phyloP scores from a whole-genome alignment of 2,329 filamentous ascomycete species.

The Phyllosticta citriasiana region DNA sequence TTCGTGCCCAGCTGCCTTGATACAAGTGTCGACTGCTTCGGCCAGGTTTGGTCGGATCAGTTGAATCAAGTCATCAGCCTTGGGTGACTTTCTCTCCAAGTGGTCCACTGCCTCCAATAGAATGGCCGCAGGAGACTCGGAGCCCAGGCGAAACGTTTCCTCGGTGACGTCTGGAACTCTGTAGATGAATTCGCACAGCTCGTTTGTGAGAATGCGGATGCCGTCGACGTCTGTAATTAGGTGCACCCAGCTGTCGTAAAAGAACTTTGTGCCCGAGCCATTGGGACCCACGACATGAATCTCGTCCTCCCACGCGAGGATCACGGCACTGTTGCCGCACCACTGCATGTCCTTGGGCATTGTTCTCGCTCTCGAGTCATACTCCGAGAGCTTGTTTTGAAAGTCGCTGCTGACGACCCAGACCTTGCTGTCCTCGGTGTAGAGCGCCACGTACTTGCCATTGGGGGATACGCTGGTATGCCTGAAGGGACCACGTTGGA shows the following conservation, averaged over 20 bases:
- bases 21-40: conserved; percentile 87
- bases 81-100: conserved; percentile 85
- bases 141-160: conserved; percentile 80
- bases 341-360: conserved; percentile 82
- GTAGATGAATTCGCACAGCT: conserved; percentile 95
- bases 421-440: conserved; percentile 69
- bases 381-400: conserved; percentile 82
- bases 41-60: conserved; percentile 79
- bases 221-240: conserved; percentile 81
- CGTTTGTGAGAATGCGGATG: conserved; percentile 80
- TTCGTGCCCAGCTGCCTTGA: conserved; percentile 87
- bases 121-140: conserved; percentile 83
- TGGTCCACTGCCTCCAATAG: conserved; percentile 86
- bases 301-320: conserved; percentile 96
- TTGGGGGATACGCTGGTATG: conserved; percentile 88
- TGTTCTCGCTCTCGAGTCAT: conserved; percentile 78
- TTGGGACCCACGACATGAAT: conserved; percentile 85
- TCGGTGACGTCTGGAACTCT: conserved; percentile 80
- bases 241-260: conserved; percentile 86
- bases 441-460: conserved; percentile 78
- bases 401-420: conserved; percentile 96
- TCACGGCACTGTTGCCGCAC: conserved; percentile 90
- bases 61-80: conserved; percentile 96
- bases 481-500: conserved; percentile 85
- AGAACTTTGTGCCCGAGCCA: conserved; percentile 65